Evolutionary conservation across 176 grass and related monocot genomes (phyloP).

Genomic region (Avena sativa): DNA sequence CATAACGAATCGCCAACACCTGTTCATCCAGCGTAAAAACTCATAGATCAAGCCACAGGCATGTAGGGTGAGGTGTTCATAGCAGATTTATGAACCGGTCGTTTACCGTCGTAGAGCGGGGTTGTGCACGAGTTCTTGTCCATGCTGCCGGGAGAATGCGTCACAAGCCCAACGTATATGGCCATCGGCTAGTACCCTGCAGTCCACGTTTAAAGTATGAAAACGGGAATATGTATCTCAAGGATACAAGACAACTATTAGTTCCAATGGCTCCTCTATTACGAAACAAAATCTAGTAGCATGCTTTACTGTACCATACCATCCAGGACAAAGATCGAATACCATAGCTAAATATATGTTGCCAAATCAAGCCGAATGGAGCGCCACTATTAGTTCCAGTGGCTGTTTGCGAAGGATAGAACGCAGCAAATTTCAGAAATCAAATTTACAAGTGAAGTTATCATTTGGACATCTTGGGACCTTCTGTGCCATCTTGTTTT

Average conservation of each 20-base stretch:
- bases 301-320: neutral
- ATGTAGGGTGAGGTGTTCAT: neutral
- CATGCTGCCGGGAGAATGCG: slow-evolving; percentile 76
- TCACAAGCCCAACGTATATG: slow-evolving; percentile 79
- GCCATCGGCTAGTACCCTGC: slow-evolving; percentile 70
- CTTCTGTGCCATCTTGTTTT: neutral
- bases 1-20: neutral
- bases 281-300: neutral
- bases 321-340: slow-evolving; percentile 5
- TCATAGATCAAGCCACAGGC: neutral
- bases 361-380: slow-evolving; percentile 13
- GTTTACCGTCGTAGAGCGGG: slow-evolving; percentile 60
- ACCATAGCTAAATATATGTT: neutral
- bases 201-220: slow-evolving; percentile 32
- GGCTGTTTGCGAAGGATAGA: neutral
- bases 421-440: neutral
- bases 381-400: neutral
- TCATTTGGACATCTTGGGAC: neutral
- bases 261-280: too few species aligned
- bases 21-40: neutral
- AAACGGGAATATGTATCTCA: neutral
- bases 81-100: neutral
- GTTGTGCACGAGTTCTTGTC: slow-evolving; percentile 46
- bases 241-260: slow-evolving; percentile 16
- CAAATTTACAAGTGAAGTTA: neutral